Evolutionary conservation across 495 filamentous ascomycete species (phyloP).

Genomic region (Neurospora terricola): DNA sequence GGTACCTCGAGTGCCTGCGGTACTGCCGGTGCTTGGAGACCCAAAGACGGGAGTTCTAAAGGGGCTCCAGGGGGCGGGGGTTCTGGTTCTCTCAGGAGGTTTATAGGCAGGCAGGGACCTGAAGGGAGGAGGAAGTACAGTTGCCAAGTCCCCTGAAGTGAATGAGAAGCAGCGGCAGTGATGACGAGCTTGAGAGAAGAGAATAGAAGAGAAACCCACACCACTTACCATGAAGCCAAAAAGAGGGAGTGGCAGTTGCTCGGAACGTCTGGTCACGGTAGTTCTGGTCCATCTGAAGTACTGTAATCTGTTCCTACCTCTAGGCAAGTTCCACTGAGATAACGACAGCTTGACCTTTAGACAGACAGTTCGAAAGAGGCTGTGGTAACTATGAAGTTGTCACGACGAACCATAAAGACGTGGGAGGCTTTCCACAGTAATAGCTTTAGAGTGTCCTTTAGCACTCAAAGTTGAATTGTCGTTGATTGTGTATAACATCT

Average conservation of each 20-base stretch:
- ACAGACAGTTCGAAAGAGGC: not conserved
- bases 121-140: not conserved
- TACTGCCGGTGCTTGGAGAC: too few relatives aligned
- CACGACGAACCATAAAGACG: not conserved
- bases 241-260: not conserved
- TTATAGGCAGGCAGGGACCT: not conserved
- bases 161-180: not conserved
- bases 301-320: not conserved
- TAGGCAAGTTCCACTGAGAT: not conserved
- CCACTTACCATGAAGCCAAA: not conserved
- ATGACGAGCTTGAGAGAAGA: not conserved
- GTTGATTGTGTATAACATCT: not conserved
- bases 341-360: not conserved
- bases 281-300: not conserved
- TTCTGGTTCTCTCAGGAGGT: not conserved
- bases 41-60: too few relatives aligned
- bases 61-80: too few relatives aligned
- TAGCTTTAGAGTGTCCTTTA: not conserved
- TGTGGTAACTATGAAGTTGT: not conserved
- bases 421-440: not conserved
- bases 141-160: not conserved
- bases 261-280: not conserved
- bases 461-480: not conserved
- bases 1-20: too few relatives aligned
- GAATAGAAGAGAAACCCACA: not conserved